Conservation (phyloP, 2,329 filamentous ascomycete species). For the Ilyonectria mors-panacis region DNA sequence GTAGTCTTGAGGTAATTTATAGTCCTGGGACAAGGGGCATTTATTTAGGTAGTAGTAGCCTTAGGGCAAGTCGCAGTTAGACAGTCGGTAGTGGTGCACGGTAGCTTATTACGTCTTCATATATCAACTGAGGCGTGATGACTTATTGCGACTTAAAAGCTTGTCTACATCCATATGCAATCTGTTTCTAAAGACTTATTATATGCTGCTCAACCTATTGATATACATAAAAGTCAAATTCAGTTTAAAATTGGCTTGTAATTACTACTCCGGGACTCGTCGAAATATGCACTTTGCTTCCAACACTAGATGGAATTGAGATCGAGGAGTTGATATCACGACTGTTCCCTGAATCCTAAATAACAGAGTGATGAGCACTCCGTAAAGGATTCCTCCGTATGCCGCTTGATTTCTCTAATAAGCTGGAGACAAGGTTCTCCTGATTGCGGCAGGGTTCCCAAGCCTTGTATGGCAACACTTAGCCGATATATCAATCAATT, state of each 20-base stretch:
- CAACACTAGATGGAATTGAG: background rate
- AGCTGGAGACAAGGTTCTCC: slow-evolving; percentile 2
- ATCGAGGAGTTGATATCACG: slow-evolving; percentile 16
- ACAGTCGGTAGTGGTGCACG: background rate
- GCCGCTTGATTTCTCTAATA: slow-evolving; percentile 6
- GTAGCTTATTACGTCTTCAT: background rate
- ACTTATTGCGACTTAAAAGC: background rate
- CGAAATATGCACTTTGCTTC: background rate
- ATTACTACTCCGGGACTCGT: background rate
- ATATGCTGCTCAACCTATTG: background rate
- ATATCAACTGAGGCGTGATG: background rate
- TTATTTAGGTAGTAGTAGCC: background rate
- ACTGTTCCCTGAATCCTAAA: slow-evolving; percentile 2
- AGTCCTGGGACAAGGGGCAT: background rate
- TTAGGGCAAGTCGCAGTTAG: background rate
- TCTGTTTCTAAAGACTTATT: background rate
- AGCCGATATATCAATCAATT: slow-evolving; percentile 22
- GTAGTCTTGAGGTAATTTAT: no score
- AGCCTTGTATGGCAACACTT: slow-evolving; percentile 16
- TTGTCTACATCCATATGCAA: background rate
- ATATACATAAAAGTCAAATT: background rate
- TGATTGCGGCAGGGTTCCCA: slow-evolving; percentile 5
- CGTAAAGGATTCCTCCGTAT: slow-evolving; percentile 7
- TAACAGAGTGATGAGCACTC: slow-evolving; percentile 12
- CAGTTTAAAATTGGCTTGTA: background rate